phyloP scores from a whole-genome alignment of 192 early-diverging fungal genomes.

The Phycomyces nitens region DNA sequence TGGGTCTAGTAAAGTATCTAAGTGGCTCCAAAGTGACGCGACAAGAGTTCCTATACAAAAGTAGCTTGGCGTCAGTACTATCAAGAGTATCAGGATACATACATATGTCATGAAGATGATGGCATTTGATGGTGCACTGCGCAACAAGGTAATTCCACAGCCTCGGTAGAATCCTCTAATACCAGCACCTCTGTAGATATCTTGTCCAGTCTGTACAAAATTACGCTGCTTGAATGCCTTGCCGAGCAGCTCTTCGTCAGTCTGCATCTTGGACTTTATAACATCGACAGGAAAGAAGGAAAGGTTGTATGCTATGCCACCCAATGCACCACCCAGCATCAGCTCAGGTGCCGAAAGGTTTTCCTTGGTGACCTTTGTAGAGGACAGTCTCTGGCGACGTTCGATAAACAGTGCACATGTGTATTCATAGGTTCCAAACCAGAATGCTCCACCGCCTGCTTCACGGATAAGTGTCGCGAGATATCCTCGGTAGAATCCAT shows the following conservation, averaged over 20 bases:
- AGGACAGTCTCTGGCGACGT: conserved; percentile 13
- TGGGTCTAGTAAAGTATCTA: neutral
- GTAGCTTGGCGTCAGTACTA: too few relatives aligned
- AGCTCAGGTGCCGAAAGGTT: conserved; percentile 74
- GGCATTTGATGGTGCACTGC: conserved; percentile 89
- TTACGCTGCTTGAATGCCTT: conserved; percentile 12
- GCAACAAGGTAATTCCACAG: conserved; percentile 85
- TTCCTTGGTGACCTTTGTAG: conserved; percentile 52
- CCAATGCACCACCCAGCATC: conserved; percentile 85
- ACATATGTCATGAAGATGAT: conserved; percentile 97
- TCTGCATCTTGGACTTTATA: conserved; percentile 94
- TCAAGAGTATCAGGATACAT: too few relatives aligned
- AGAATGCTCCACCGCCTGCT: conserved; percentile 85
- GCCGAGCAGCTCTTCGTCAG: conserved; percentile 56
- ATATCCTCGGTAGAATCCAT: conserved; percentile 77
- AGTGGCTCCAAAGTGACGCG: neutral
- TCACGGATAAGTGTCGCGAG: conserved; percentile 86
- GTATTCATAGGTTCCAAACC: conserved; percentile 96
- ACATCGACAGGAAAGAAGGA: conserved; percentile 91
- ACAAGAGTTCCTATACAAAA: neutral
- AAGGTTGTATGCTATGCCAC: conserved; percentile 87
- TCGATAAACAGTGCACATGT: conserved; percentile 56
- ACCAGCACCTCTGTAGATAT: conserved; percentile 77
- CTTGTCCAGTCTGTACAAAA: conserved; percentile 63
- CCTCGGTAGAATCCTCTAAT: conserved; percentile 88